These are phyloP conservation scores for Puccinia horiana DNA, from an alignment of 1,284 basidiomycete species.

Conservation along the genomic window DNA sequence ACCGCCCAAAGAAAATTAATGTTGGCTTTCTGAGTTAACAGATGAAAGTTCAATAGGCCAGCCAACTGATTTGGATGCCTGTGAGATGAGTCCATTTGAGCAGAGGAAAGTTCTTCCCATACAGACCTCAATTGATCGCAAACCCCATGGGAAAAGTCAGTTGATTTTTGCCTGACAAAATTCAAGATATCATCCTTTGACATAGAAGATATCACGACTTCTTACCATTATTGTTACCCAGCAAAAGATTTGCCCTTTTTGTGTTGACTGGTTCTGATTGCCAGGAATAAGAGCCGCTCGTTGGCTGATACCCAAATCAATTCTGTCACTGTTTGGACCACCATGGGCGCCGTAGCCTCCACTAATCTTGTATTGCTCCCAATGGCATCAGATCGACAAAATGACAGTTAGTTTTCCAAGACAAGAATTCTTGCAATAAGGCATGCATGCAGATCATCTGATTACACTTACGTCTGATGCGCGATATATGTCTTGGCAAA, in stretches of 20 bases:
- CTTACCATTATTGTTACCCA: conserved; percentile 65
- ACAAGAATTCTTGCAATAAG: neutral
- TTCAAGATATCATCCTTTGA: conserved; percentile 53
- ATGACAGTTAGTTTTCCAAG: neutral
- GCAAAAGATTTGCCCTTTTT: conserved; percentile 17
- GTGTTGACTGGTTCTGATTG: conserved; percentile 56
- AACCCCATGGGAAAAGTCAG: conserved; percentile 9
- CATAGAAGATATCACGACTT: conserved; percentile 53
- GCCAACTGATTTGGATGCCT: conserved; percentile 9
- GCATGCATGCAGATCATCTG: neutral
- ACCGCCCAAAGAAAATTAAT: conserved; percentile 71
- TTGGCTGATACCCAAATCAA: conserved; percentile 58
- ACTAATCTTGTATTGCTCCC: conserved; percentile 41
- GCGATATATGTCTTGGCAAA: conserved; percentile 89
- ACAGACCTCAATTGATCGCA: conserved; percentile 25
- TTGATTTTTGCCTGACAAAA: conserved; percentile 49
- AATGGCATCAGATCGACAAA: conserved; percentile 37
- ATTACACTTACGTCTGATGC: conserved; percentile 71
- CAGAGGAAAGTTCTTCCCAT: conserved; percentile 33
- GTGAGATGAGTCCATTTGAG: conserved; percentile 9
- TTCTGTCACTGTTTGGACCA: conserved; percentile 70
- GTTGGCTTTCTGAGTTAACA: conserved; percentile 56
- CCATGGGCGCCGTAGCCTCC: conserved; percentile 61
- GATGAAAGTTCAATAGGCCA: conserved; percentile 62
- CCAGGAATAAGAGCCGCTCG: conserved; percentile 60